Evolutionary conservation across 257 asterid genomes (phyloP), one percentile per base, ranked within the genome.

Genomic region (Gentiana dahurica): DNA sequence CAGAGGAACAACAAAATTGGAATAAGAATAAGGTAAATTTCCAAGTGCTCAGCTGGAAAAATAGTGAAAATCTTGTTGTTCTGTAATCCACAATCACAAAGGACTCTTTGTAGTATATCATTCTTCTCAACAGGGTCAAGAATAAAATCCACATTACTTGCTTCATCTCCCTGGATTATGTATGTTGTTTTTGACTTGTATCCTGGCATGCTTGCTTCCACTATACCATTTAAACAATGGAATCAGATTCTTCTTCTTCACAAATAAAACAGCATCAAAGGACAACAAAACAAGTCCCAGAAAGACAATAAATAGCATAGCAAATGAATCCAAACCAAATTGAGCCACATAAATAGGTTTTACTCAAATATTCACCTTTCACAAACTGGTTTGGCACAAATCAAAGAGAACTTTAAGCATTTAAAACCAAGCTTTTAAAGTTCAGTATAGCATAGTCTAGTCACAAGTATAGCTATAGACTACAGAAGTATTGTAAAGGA

Each of bases 151-250:
- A 87, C 68, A 0, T 81, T 73, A 56, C 47, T 59, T 33, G 96
- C 82, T 68, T 71, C 89, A 58, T 78, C 82, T 59, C 82, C 89
- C 41, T 84, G 63, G 4, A 59, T 55, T 13, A 84, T 75, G 60
- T 69, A 57, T 12, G 87, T 80, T 12, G 79, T 77, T 81, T 73
- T 84, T 0, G 86, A 53, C 71, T 73, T 75, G 80, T 82, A 84
- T 54, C 95, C 96, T 0, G 80, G 71, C 83, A 84, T 77, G 56
- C 73, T 78, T 43, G 84, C 96, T 9, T 59, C 61, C 35, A 87
- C 94, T 87, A 72, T 67, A 69, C 67, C 37, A 36, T 65, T 39
- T 41, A 63, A 13, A 12, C 5, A 41, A 36, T 39, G 2, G 43
- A 36, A 13, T 49, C 34, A 62, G 57, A 61, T 51, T 44, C 24